Evolutionary conservation across 805 yeast species (phyloP), one percentile per base, ranked within the genome.

Genomic region (Pichia occidentalis): DNA sequence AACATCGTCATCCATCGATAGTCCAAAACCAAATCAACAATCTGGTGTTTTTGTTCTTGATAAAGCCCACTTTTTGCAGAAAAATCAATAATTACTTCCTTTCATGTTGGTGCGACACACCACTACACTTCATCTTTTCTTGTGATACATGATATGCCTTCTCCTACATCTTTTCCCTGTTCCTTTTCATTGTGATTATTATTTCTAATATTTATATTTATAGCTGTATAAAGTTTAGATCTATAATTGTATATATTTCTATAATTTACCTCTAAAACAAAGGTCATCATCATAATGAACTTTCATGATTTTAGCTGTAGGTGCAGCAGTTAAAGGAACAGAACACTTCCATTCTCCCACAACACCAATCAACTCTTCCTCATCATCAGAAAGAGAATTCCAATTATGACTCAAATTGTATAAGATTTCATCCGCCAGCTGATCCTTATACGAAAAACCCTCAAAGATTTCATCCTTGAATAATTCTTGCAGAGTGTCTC

Each of bases 261-360:
- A 44, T 20, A 43, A 21, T 39, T 39, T 42, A 22, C 40, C 27
- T 10, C 29, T 40, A 4, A 30, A 22, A 28, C 24, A 26, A 11
- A 32, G 5, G 10, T 45, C 49, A 2, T 47, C 45, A 34, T 60
- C 61, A 21, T 49, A 37, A 34, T 51, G 58, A 19, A 39, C 36
- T 0, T 40, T 37, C 5, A 54, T 45, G 14, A 53, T 48, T 24
- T 57, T 49, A 1, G 94, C 86, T 34, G 53, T 57, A 8, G 92
- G 84, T n/a, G 77, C 70, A 1, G 74, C 73, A 0, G 87, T 80
- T 35, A 75, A 51, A 30, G 62, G 64, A 45, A 75, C 57, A 3
- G 57, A 53, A 14, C 75, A 58, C 56, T 80, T 81, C 68, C 85
- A 83, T 20, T 59, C 65, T 2, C 73, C 76, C 19, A 70, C 56